Evolutionary conservation across 1,284 basidiomycete species (phyloP), one percentile per base, ranked within the genome.

Genomic region (Ceratobasidium sp.): DNA sequence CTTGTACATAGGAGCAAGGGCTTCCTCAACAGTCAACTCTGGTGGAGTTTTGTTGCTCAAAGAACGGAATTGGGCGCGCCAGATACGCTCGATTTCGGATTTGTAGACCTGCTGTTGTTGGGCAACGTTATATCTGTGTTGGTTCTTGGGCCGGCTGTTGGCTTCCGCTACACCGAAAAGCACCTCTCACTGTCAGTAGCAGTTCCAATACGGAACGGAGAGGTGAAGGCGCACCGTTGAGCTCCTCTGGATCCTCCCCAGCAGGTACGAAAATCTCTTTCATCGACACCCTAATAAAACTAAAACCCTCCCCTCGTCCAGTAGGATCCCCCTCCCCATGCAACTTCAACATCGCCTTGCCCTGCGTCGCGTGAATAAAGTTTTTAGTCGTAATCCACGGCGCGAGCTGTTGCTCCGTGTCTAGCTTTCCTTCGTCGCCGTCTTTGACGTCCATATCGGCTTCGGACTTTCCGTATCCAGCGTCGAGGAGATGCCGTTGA

Each of bases 341-440:
- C 33, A 99, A 85, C 79, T 95, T 90, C 73, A 99, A 87, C 97
- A 99, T 98, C 1, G 97, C 97, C 82, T 99, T 99, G 76, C 94
- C 94, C 80, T 98, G 96, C 7, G 97, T 97, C 1, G 96, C 97
- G 79, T 95, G 93, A 76, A 98, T 85, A 83, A 99, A 99, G 81
- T 98, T 99, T 85, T 98, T 97, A 33, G 97, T 98, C 19, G 96
- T 98, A 78, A 97, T 97, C 97, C 98, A 99, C 8, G 98, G 97
- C 0, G 98, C 97, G 31, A 99, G 88, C 80, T 97, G 95, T 81
- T 99, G 97, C 82, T 99, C 97, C 71, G 97, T 89, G 48, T 96
- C 96, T 76, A 98, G 87, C 81, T 96, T 95, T 1, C 91, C 89
- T 81, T 97, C 94, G 79, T 97, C 95, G 54, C 92, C 94, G 47